phyloP scores from a whole-genome alignment of 2,329 filamentous ascomycete genomes.

The Didymellaceae sp. region DNA sequence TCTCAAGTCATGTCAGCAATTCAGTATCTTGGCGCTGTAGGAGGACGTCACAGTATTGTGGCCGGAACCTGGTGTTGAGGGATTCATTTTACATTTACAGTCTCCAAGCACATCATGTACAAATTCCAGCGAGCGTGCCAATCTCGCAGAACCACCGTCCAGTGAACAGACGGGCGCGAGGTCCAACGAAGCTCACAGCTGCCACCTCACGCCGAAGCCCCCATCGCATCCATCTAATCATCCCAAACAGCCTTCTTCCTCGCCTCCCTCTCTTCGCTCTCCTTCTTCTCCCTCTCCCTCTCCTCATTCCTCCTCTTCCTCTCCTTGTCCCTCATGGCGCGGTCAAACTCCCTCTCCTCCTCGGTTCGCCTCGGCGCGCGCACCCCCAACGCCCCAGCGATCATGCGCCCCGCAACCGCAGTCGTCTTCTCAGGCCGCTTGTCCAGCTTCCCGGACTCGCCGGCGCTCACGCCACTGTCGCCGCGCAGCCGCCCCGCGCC shows the following conservation, averaged over 20 bases:
- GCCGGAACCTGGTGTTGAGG: too few relatives aligned
- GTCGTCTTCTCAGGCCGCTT: slow-evolving; percentile 87
- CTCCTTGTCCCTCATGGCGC: slow-evolving; percentile 82
- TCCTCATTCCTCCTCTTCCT: slow-evolving; percentile 76
- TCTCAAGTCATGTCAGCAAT: too few relatives aligned
- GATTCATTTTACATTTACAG: too few relatives aligned
- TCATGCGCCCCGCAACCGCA: slow-evolving; percentile 86
- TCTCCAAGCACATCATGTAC: slow-evolving; percentile 9
- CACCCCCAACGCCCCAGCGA: slow-evolving; percentile 85
- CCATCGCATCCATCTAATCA: slow-evolving; percentile 56
- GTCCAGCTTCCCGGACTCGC: slow-evolving; percentile 24
- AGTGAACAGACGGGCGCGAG: background rate
- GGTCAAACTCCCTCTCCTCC: slow-evolving; percentile 87
- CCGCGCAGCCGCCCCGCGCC: slow-evolving; percentile 16
- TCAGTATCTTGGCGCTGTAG: too few relatives aligned
- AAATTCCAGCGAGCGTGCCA: slow-evolving; percentile 2
- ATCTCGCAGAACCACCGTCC: background rate
- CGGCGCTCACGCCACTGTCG: slow-evolving; percentile 31
- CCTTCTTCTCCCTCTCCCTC: slow-evolving; percentile 67
- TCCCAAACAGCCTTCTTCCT: slow-evolving; percentile 91
- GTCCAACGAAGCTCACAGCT: too few relatives aligned
- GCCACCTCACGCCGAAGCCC: background rate
- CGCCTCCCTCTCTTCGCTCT: slow-evolving; percentile 70
- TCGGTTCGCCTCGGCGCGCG: slow-evolving; percentile 81
- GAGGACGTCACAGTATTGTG: background rate